Conservation (phyloP, 768 basidiomycete genomes). For the Tylopilus balloui region DNA sequence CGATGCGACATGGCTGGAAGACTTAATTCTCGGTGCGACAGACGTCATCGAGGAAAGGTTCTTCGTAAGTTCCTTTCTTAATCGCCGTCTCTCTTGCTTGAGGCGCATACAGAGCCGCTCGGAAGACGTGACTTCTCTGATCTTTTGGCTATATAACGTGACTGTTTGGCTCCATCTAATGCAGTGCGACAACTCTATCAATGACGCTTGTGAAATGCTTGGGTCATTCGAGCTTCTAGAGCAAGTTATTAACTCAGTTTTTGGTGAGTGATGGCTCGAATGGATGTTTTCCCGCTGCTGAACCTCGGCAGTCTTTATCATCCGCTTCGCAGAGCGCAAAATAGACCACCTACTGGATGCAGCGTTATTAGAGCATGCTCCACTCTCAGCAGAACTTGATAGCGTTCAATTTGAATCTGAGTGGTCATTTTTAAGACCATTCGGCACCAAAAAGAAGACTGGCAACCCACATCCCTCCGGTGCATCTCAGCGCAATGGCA, state of each 20-base stretch:
- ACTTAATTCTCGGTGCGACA: constrained; percentile 84
- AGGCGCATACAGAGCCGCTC: constrained; percentile 55
- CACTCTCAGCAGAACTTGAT: constrained; percentile 74
- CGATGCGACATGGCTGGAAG: constrained; percentile 89
- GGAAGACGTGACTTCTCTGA: constrained; percentile 79
- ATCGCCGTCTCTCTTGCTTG: constrained; percentile 5
- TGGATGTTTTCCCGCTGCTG: constrained; percentile 1
- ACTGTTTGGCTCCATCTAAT: constrained; percentile 89
- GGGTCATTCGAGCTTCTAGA: constrained; percentile 83
- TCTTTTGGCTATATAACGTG: constrained; percentile 95
- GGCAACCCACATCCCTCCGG: constrained; percentile 24
- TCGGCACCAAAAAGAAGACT: constrained; percentile 57
- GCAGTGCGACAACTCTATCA: constrained; percentile 76
- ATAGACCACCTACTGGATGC: constrained; percentile 85
- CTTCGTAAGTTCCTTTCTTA: constrained; percentile 58
- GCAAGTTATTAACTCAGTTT: constrained; percentile 91
- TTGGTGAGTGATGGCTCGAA: constrained; percentile 49
- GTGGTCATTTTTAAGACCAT: constrained; percentile 85
- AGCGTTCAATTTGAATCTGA: constrained; percentile 92
- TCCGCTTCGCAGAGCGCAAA: constrained; percentile 83
- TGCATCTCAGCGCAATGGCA: constrained; percentile 32
- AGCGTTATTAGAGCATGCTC: constrained; percentile 76
- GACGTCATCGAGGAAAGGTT: constrained; percentile 90
- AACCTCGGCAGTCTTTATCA: constrained; percentile 73
- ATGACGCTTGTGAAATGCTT: constrained; percentile 74